Percentiles rank a stretch among this genome's conserved stretches.
These are phyloP conservation scores for Pueraria montana DNA, from an alignment of 306 rosid species.

Conservation along the genomic window DNA sequence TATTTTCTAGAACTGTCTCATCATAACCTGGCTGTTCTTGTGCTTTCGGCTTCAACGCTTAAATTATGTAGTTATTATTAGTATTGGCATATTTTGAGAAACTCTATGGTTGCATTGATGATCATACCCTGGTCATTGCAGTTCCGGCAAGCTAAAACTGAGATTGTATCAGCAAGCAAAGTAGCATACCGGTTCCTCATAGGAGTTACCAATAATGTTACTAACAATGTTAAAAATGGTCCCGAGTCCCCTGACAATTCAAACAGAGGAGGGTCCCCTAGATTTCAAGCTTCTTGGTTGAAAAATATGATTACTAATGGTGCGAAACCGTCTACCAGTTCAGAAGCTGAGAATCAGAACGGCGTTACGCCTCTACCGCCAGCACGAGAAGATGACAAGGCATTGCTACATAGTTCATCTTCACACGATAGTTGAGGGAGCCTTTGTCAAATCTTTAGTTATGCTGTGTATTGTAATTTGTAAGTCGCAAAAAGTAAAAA, in stretches of 20 bases:
- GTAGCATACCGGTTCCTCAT: constrained; percentile 89
- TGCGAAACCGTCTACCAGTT: constrained; percentile 88
- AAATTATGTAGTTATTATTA: not conserved
- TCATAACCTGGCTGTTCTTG: too few species aligned
- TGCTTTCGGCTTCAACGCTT: not conserved
- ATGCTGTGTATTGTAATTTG: constrained; percentile 55
- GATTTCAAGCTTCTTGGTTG: constrained; percentile 88
- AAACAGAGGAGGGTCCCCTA: constrained; percentile 70
- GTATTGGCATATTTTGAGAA: constrained; percentile 5
- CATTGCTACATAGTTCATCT: constrained; percentile 52
- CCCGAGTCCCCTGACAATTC: constrained; percentile 73
- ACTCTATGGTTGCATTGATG: constrained; percentile 27
- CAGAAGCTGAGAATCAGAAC: constrained; percentile 70
- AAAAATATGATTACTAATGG: constrained; percentile 80
- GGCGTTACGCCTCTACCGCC: constrained; percentile 51
- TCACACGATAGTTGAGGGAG: constrained; percentile 59
- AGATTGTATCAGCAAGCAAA: constrained; percentile 92
- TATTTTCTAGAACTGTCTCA: too few species aligned
- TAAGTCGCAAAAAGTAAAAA: constrained; percentile 45
- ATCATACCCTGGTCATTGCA: constrained; percentile 56
- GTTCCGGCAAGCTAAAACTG: constrained; percentile 96
- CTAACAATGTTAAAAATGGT: constrained; percentile 63
- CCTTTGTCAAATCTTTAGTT: constrained; percentile 33
- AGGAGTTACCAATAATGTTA: constrained; percentile 82
- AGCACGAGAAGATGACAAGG: constrained; percentile 53